Conservation (phyloP, 345 rosid genomes). For the Boechera retrofracta region DNA sequence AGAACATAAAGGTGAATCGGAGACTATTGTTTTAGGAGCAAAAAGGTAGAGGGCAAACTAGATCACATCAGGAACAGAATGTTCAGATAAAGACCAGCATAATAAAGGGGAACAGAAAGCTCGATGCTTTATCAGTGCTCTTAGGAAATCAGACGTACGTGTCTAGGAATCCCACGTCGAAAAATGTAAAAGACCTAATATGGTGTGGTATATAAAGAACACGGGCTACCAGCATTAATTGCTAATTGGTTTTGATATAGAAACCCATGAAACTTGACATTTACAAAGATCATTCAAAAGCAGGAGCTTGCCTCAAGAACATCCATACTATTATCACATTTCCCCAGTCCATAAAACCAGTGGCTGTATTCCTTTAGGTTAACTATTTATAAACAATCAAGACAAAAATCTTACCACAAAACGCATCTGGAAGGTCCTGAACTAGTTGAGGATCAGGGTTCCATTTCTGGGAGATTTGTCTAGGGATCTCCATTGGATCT, state of each 20-base stretch:
- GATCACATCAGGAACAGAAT: constrained; percentile 23
- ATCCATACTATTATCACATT: constrained; percentile 13
- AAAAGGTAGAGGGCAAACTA: constrained; percentile 16
- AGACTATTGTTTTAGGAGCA: constrained; percentile 3
- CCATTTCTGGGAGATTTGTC: constrained; percentile 73
- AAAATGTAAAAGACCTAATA: not conserved
- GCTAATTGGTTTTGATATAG: constrained; percentile 3
- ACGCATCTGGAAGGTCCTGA: constrained; percentile 79
- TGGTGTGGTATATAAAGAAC: not conserved
- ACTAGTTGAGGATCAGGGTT: constrained; percentile 72
- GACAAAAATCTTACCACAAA: constrained; percentile 64
- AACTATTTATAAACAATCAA: constrained; percentile 16
- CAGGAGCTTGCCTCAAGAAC: not conserved
- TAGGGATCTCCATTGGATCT: constrained; percentile 80
- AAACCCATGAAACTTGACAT: not conserved
- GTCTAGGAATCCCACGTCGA: not conserved
- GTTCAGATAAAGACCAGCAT: not conserved
- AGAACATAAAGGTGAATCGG: not conserved
- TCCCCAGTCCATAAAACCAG: constrained; percentile 7
- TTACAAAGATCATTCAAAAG: constrained; percentile 12
- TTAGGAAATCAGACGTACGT: not conserved
- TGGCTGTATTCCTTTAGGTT: not conserved
- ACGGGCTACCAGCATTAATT: not conserved
- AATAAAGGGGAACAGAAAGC: constrained; percentile 9
- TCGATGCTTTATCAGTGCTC: constrained; percentile 8